A percentile compares a stretch with the other conserved stretches of the same genome.
These are phyloP conservation scores for Penicillium crystallinum DNA, from an alignment of 495 filamentous ascomycete genomes.

Conservation along the genomic window DNA sequence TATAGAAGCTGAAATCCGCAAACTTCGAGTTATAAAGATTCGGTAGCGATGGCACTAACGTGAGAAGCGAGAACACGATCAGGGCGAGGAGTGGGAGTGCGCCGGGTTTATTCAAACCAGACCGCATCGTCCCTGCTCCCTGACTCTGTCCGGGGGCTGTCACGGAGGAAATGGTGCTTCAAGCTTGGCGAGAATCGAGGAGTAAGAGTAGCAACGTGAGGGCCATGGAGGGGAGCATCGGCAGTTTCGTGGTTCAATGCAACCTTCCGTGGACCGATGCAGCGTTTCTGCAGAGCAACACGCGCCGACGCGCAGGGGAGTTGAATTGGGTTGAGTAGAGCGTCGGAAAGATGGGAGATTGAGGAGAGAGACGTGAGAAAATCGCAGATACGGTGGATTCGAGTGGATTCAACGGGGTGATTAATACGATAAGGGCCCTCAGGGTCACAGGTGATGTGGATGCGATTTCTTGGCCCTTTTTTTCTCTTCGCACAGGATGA, in stretches of 20 bases:
- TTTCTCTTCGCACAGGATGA: constrained; percentile 7
- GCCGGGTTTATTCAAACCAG: constrained; percentile 35
- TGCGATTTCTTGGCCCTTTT: constrained; percentile 11
- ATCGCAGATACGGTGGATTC: not conserved
- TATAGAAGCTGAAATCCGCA: constrained; percentile 26
- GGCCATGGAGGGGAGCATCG: constrained; percentile 14
- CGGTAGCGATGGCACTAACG: constrained; percentile 32
- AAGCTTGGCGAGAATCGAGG: constrained; percentile 2
- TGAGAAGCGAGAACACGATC: constrained; percentile 35
- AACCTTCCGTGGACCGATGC: not conserved
- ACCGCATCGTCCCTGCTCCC: constrained; percentile 34
- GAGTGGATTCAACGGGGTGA: not conserved
- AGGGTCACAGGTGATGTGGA: not conserved
- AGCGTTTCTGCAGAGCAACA: constrained; percentile 4
- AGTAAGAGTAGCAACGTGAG: constrained; percentile 4
- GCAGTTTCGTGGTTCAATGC: not conserved
- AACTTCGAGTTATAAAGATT: constrained; percentile 28
- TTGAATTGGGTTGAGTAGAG: not conserved
- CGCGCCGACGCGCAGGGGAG: constrained; percentile 7
- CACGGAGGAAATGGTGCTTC: not conserved
- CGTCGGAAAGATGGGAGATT: not conserved
- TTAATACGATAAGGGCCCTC: constrained; percentile 3
- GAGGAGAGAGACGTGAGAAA: not conserved
- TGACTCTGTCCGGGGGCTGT: constrained; percentile 4
- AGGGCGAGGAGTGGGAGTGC: constrained; percentile 38